Conservation (phyloP, 495 filamentous ascomycete genomes). For the Trypethelium eluteriae region DNA sequence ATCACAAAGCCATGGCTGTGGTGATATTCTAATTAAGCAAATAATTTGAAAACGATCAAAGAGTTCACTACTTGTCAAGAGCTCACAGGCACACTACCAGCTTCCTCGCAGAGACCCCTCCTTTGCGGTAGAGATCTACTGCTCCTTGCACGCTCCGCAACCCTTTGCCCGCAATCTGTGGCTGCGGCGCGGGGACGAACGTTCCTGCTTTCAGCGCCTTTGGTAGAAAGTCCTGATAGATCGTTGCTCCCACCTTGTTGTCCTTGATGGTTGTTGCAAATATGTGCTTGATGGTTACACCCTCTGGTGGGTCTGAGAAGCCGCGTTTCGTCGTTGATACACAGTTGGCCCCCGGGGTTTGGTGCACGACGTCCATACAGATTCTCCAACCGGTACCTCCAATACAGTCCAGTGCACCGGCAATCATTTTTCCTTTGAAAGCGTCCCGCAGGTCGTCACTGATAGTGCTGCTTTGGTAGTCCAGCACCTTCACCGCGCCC, state of each 20-base stretch:
- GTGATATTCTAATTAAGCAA: neutral
- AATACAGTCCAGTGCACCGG: conserved; percentile 19
- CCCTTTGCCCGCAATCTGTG: conserved; percentile 28
- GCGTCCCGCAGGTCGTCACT: conserved; percentile 23
- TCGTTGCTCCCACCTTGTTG: neutral
- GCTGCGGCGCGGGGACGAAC: conserved; percentile 34
- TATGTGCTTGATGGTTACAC: neutral
- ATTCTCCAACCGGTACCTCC: neutral
- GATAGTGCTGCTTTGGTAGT: conserved; percentile 19
- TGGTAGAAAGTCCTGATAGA: conserved; percentile 33
- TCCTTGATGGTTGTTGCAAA: neutral
- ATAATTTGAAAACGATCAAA: neutral
- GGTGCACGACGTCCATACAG: neutral
- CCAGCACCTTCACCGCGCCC: conserved; percentile 25
- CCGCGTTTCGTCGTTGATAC: neutral
- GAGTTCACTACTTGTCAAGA: neutral
- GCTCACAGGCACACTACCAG: conserved; percentile 24
- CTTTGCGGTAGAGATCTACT: conserved; percentile 26
- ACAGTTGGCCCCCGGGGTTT: neutral
- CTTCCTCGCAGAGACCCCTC: conserved; percentile 32
- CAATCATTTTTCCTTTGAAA: conserved; percentile 22
- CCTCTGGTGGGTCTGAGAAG: neutral
- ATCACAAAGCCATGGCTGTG: neutral
- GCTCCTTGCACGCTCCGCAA: conserved; percentile 31
- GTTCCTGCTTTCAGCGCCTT: conserved; percentile 36